A percentile compares a stretch with the other conserved stretches of the same genome.
Conservation (phyloP, 768 basidiomycete species). For the Pulveroboletus ravenelii region DNA sequence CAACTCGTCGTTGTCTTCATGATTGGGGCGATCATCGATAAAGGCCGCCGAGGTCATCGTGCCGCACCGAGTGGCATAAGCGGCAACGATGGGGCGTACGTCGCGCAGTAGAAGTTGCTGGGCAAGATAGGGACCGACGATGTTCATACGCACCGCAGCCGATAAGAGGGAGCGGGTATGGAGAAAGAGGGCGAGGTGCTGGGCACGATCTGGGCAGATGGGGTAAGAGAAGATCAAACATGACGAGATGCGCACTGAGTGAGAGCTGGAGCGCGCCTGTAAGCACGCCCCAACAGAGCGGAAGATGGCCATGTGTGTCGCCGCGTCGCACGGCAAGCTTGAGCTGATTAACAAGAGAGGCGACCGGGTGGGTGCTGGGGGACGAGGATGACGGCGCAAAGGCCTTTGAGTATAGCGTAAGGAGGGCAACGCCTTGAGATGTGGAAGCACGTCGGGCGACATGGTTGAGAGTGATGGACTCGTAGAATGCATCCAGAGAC, state of each 20-base stretch:
- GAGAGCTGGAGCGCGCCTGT: conserved; percentile 71
- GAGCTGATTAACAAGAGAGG: conserved; percentile 55
- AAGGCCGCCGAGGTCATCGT: conserved; percentile 46
- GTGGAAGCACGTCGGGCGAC: conserved; percentile 82
- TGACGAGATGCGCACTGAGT: conserved; percentile 45
- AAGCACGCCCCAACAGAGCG: conserved; percentile 86
- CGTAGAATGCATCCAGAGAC: conserved; percentile 71
- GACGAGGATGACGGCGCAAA: conserved; percentile 52
- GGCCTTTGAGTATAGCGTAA: conserved; percentile 82
- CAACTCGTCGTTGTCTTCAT: conserved; percentile 12
- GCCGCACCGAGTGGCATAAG: conserved; percentile 43
- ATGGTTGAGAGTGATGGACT: conserved; percentile 85
- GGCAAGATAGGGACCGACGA: conserved; percentile 86
- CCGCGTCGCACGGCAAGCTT: conserved; percentile 66
- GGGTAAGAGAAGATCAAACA: not conserved
- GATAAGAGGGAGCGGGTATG: conserved; percentile 88
- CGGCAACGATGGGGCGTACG: conserved; percentile 61
- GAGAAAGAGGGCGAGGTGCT: conserved; percentile 88
- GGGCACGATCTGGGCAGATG: conserved; percentile 59
- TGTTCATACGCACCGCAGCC: conserved; percentile 87
- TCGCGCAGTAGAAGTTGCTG: conserved; percentile 82
- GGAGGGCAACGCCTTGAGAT: conserved; percentile 87
- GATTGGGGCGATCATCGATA: conserved; percentile 5
- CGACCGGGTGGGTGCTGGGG: conserved; percentile 10
- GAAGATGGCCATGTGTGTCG: conserved; percentile 74